Base-by-base conservation (phyloP, 768 basidiomycete species). In the Termitomyces eurrhizus region DNA sequence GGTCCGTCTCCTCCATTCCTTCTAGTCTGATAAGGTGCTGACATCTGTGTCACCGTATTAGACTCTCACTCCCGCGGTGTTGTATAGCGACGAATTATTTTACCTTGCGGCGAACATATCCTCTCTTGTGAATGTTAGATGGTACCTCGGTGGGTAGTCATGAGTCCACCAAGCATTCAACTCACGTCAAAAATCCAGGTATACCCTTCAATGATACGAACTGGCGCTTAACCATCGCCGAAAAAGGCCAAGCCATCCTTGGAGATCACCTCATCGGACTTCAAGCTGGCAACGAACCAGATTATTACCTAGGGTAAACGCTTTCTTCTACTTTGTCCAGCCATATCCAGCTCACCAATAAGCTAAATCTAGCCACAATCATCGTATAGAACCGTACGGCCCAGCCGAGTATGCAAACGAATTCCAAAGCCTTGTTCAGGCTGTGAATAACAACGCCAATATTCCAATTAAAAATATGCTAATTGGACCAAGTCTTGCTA, bases 251-350 rank as follows among this genome's bases (percentile, higher is more conserved):
- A 68, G 62, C 71, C 18, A 86, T 90, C 60, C 75, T 92, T 1
- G 90, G 90, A 1, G 74, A 80, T 52, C 78, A 83, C 61, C 73
- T 92, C 21, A 70, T 88, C n/a, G 90, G 87, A 0, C 71, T 89
- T 8, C 86, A 90, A 68, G 81, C 85, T 1, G 89, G 86, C 2
- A 91, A 92, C 68, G 90, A 92, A 72, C 90, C 90, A 16, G 90
- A 93, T 75, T 80, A 91, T 63, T 93, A 87, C 64, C 73, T 77
- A 11, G 60, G 67, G 69, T 78, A 72, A 11, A 71, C 1, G 0
- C 8, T 36, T 50, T 8, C 7, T 21, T 7, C n/a, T 9, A 13
- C 11, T 41, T 13, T 18, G 4, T 26, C 16, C 7, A 1, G n/a
- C 18, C 18, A 46, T 37, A 16, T 21, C 26, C 32, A 9, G 2